Percentiles rank a stretch among this genome's conserved stretches.
Conservation (phyloP, 2,329 filamentous ascomycete genomes). For the Alternaria sp. region DNA sequence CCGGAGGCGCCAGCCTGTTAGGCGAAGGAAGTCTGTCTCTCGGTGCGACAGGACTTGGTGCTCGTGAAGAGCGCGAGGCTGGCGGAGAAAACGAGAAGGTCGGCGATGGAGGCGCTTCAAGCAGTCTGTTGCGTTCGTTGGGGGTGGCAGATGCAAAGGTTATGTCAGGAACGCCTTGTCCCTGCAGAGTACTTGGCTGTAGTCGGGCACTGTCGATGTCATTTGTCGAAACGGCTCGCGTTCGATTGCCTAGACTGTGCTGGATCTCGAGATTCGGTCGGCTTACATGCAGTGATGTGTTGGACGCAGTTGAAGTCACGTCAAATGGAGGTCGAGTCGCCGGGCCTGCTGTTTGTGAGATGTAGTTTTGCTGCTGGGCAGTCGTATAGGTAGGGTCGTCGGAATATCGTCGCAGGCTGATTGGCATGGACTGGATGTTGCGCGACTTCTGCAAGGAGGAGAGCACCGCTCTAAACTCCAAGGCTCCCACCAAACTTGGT, state of each 20-base stretch:
- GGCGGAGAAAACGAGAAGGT: slow-evolving; percentile 53
- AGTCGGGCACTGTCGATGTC: slow-evolving; percentile 60
- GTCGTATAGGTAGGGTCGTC: slow-evolving; percentile 64
- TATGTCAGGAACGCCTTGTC: slow-evolving; percentile 42
- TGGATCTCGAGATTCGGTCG: slow-evolving; percentile 46
- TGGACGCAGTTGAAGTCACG: slow-evolving; percentile 30
- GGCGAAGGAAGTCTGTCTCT: slow-evolving; percentile 32
- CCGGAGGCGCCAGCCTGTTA: slow-evolving; percentile 51
- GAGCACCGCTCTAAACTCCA: slow-evolving; percentile 92
- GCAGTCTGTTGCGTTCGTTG: slow-evolving; percentile 31
- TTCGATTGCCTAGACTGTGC: slow-evolving; percentile 40
- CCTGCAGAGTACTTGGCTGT: slow-evolving; percentile 51
- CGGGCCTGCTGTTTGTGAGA: slow-evolving; percentile 61
- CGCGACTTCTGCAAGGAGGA: slow-evolving; percentile 85
- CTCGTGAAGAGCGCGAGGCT: slow-evolving; percentile 42
- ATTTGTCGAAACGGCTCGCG: slow-evolving; percentile 68
- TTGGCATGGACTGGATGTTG: slow-evolving; percentile 74
- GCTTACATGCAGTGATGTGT: slow-evolving; percentile 31
- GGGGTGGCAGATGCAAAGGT: slow-evolving; percentile 49
- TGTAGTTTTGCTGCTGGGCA: slow-evolving; percentile 57
- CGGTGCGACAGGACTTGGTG: slow-evolving; percentile 39
- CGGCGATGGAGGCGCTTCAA: slow-evolving; percentile 47
- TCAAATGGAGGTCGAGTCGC: slow-evolving; percentile 51
- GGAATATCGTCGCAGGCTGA: slow-evolving; percentile 74
- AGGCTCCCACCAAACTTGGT: slow-evolving; percentile 88